These are phyloP conservation scores for Paramecium caudatum DNA, from an alignment of 73 alveolate species.

Conservation along the genomic window DNA sequence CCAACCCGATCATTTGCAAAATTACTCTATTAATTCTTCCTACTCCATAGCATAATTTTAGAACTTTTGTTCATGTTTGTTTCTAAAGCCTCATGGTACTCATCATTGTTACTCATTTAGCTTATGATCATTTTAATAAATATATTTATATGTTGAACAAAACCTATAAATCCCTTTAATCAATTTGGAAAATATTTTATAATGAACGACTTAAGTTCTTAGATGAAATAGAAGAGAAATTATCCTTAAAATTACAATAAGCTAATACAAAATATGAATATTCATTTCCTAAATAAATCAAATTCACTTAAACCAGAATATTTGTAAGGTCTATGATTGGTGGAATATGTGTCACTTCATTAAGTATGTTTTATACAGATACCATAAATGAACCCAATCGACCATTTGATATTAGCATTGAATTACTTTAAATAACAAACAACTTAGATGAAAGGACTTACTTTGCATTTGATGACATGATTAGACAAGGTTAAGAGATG, in stretches of 20 bases:
- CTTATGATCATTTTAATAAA: background rate
- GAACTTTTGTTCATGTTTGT: background rate
- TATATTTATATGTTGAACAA: slow-evolving; percentile 16
- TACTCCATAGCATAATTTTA: background rate
- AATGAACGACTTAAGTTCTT: background rate
- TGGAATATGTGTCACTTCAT: background rate
- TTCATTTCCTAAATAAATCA: background rate
- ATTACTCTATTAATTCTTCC: background rate
- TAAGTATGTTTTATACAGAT: slow-evolving; percentile 9
- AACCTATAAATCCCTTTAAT: slow-evolving; percentile 17
- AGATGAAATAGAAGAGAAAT: slow-evolving; percentile 34
- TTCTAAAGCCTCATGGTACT: slow-evolving; percentile 3
- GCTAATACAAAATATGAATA: background rate
- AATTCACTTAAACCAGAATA: background rate
- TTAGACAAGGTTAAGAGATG: slow-evolving; percentile 1
- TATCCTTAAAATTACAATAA: slow-evolving; percentile 3
- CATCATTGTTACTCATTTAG: slow-evolving; percentile 9
- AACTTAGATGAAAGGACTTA: slow-evolving; percentile 32
- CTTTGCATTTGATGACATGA: slow-evolving; percentile 34
- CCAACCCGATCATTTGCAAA: background rate
- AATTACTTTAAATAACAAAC: background rate
- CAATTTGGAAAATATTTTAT: slow-evolving; percentile 33
- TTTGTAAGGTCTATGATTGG: background rate
- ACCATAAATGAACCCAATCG: background rate
- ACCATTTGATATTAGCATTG: slow-evolving; percentile 36